A percentile compares a stretch with the other conserved stretches of the same genome.
Evolutionary conservation across 2,329 filamentous ascomycete species (phyloP).

Genomic region (Ophiostoma perfectum): DNA sequence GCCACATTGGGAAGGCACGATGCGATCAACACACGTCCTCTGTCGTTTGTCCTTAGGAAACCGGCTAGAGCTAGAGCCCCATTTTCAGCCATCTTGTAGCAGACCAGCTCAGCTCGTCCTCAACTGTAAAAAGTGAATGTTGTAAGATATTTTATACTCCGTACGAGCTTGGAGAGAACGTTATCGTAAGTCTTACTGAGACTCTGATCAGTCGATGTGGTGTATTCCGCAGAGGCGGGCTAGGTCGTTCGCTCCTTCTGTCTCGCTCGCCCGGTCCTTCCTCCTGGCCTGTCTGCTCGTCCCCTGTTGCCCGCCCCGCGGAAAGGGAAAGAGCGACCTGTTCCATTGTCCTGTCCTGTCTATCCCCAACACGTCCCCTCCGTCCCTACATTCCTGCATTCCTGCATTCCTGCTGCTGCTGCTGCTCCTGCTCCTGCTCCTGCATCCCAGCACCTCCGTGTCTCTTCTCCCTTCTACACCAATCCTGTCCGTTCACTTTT

Average conservation of each 20-base stretch:
- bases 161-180: not conserved
- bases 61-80: not conserved
- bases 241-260: not conserved
- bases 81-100: not conserved
- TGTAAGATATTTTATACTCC: too few relatives aligned
- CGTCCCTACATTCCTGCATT: slow-evolving; percentile 6
- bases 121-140: not conserved
- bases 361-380: slow-evolving; percentile 13
- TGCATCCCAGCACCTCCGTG: slow-evolving; percentile 1
- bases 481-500: not conserved
- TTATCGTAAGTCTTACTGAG: not conserved
- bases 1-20: not conserved
- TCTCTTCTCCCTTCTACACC: not conserved
- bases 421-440: not conserved
- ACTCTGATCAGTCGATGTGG: not conserved
- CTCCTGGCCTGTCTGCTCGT: slow-evolving; percentile 6
- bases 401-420: too few relatives aligned
- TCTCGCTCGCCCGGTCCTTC: slow-evolving; percentile 1
- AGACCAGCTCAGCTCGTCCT: not conserved
- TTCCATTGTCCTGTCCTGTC: slow-evolving; percentile 9
- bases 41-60: too few relatives aligned
- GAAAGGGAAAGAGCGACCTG: slow-evolving; percentile 18
- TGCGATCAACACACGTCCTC: not conserved
- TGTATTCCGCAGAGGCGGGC: not conserved
- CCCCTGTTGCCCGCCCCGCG: slow-evolving; percentile 9